Evolutionary conservation across 169 alveolate species (phyloP).

Genomic region (Eimeria mitis): DNA sequence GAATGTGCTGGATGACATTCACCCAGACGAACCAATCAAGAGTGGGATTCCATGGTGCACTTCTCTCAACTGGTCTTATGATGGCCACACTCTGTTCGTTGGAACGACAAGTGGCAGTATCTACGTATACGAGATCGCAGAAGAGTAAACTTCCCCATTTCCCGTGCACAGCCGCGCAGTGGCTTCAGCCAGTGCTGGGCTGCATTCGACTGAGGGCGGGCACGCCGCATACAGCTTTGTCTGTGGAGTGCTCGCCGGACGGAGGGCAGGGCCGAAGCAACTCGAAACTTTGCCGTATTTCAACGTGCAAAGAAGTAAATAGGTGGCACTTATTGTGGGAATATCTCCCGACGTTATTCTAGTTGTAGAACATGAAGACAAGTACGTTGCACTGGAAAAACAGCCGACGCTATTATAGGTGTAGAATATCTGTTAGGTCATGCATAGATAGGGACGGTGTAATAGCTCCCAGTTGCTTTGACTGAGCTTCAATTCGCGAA

Average conservation of each 20-base stretch:
- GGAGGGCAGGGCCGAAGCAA: not conserved
- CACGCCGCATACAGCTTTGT: not conserved
- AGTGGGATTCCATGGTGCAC: constrained; percentile 97
- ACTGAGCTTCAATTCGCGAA: not conserved
- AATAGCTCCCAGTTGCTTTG: not conserved
- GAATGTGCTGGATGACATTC: constrained; percentile 94
- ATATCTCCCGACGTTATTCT: not conserved
- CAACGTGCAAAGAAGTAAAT: constrained; percentile 25
- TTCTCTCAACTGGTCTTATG: constrained; percentile 96
- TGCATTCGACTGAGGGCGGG: not conserved
- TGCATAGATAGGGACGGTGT: not conserved
- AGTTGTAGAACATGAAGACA: not conserved
- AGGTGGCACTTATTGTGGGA: not conserved
- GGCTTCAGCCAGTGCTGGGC: constrained; percentile 21
- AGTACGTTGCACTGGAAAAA: not conserved
- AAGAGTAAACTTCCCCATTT: constrained; percentile 12
- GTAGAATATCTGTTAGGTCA: not conserved
- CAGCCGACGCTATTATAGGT: not conserved
- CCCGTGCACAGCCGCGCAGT: not conserved
- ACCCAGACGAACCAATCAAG: constrained; percentile 93
- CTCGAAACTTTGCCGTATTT: constrained; percentile 43
- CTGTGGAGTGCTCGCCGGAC: not conserved
- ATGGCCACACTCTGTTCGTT: constrained; percentile 95
- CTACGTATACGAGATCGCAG: constrained; percentile 93
- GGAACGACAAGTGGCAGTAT: constrained; percentile 96